phyloP scores from a whole-genome alignment of 1,284 basidiomycete species.

The Microbotryum lychnidis-dioicae region DNA sequence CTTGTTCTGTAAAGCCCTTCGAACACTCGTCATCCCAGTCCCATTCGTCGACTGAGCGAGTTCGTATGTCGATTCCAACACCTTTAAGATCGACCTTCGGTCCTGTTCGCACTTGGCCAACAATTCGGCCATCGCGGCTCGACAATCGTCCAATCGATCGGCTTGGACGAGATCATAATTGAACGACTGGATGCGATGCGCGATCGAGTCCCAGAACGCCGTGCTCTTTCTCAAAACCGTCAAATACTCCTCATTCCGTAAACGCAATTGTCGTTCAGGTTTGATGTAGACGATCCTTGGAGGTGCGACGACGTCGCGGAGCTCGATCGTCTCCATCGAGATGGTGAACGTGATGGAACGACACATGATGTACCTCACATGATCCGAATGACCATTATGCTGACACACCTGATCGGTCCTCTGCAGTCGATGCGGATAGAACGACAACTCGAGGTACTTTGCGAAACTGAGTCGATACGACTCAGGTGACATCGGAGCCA shows the following conservation, averaged over 20 bases:
- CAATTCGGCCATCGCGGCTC: slow-evolving; percentile 20
- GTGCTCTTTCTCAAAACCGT: slow-evolving; percentile 64
- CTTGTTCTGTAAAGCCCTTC: slow-evolving; percentile 80
- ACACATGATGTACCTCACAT: slow-evolving; percentile 82
- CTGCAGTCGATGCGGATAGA: slow-evolving; percentile 78
- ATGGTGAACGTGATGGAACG: slow-evolving; percentile 68
- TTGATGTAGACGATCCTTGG: slow-evolving; percentile 73
- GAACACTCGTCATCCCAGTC: slow-evolving; percentile 46
- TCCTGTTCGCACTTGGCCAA: slow-evolving; percentile 30
- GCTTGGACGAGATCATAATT: slow-evolving; percentile 32
- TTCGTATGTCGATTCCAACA: slow-evolving; percentile 72
- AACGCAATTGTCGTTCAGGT: slow-evolving; percentile 72
- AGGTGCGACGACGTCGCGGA: slow-evolving; percentile 86
- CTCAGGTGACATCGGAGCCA: slow-evolving; percentile 83
- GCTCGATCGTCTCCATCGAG: slow-evolving; percentile 69
- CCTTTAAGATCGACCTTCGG: slow-evolving; percentile 55
- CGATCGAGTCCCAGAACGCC: slow-evolving; percentile 52
- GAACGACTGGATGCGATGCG: slow-evolving; percentile 48
- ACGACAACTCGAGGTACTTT: slow-evolving; percentile 84
- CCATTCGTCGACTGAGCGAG: slow-evolving; percentile 66
- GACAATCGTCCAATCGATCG: slow-evolving; percentile 30
- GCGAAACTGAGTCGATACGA: slow-evolving; percentile 73
- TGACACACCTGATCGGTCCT: slow-evolving; percentile 70
- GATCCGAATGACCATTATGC: slow-evolving; percentile 90
- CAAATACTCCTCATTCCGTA: slow-evolving; percentile 85